Conservation (phyloP, 208 protist species). For the Leishmania guyanensis region DNA sequence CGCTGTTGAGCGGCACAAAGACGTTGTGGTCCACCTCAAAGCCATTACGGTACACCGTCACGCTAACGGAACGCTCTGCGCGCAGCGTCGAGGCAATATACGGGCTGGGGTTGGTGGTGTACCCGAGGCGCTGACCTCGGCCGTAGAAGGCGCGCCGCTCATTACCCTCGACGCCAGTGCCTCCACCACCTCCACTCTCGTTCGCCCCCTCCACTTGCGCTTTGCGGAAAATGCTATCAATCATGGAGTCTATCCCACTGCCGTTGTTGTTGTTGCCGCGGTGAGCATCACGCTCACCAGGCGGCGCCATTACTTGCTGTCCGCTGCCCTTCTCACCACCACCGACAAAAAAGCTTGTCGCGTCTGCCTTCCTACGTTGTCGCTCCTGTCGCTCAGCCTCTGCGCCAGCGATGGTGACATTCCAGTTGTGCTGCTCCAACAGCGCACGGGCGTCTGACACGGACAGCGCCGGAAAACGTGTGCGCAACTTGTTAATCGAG, state of each 20-base stretch:
- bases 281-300: slow-evolving; percentile 9
- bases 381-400: slow-evolving; percentile 31
- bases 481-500: slow-evolving; percentile 38
- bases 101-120: slow-evolving; percentile 67
- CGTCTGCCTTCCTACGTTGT: slow-evolving; percentile 5
- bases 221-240: slow-evolving; percentile 44
- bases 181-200: slow-evolving; percentile 3
- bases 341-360: slow-evolving; percentile 55
- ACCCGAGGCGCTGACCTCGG: slow-evolving; percentile 69
- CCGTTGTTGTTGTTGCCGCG: background rate
- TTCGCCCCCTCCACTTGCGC: slow-evolving; percentile 32
- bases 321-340: slow-evolving; percentile 53
- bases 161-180: slow-evolving; percentile 8
- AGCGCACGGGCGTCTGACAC: slow-evolving; percentile 37
- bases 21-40: slow-evolving; percentile 55
- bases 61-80: slow-evolving; percentile 44
- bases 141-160: slow-evolving; percentile 69
- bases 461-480: slow-evolving; percentile 38
- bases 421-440: slow-evolving; percentile 41
- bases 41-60: slow-evolving; percentile 75
- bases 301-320: slow-evolving; percentile 50
- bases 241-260: slow-evolving; percentile 20
- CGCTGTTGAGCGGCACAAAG: slow-evolving; percentile 50
- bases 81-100: slow-evolving; percentile 59
- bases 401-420: slow-evolving; percentile 33